A percentile compares a stretch with the other conserved stretches of the same genome.
Conservation (phyloP, 2,329 filamentous ascomycete species). For the Colletotrichum spinosum region DNA sequence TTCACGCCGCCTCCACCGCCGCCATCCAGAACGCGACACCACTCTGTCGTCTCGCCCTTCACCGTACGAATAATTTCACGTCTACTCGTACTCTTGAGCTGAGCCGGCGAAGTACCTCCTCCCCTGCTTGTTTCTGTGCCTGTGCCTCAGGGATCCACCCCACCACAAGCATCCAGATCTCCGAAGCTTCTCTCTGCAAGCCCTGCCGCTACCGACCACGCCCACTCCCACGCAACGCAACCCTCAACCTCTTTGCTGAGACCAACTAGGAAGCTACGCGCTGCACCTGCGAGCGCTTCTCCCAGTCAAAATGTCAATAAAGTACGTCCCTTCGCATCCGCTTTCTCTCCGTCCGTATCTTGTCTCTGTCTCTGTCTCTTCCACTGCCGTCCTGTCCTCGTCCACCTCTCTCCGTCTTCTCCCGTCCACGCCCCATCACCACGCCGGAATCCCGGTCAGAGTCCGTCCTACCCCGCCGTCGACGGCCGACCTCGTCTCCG, state of each 20-base stretch:
- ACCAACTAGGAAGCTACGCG: constrained; percentile 39
- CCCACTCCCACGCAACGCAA: constrained; percentile 38
- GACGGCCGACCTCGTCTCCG: no score
- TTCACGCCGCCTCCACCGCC: constrained; percentile 30
- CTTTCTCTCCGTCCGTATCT: background rate
- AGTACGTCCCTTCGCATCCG: constrained; percentile 55
- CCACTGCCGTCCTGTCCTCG: constrained; percentile 5
- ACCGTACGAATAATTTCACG: no score
- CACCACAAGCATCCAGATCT: constrained; percentile 40
- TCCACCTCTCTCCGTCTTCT: constrained; percentile 21
- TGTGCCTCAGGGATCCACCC: constrained; percentile 38
- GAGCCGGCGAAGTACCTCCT: constrained; percentile 27
- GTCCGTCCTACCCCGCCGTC: constrained; percentile 35
- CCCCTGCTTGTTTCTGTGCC: background rate
- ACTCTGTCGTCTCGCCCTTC: background rate
- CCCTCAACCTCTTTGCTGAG: constrained; percentile 37
- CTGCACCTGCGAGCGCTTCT: constrained; percentile 31
- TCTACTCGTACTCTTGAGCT: no score
- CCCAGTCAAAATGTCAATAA: constrained; percentile 61
- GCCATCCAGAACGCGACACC: constrained; percentile 36
- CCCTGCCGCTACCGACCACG: constrained; percentile 38
- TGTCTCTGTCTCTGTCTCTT: constrained; percentile 20
- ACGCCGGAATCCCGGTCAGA: constrained; percentile 34
- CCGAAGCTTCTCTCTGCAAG: constrained; percentile 39
- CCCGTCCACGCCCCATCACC: constrained; percentile 30